Percentiles rank a stretch among this genome's conserved stretches.
phyloP scores from a whole-genome alignment of 2,329 filamentous ascomycete genomes.

The Xylariomycetidae sp. region DNA sequence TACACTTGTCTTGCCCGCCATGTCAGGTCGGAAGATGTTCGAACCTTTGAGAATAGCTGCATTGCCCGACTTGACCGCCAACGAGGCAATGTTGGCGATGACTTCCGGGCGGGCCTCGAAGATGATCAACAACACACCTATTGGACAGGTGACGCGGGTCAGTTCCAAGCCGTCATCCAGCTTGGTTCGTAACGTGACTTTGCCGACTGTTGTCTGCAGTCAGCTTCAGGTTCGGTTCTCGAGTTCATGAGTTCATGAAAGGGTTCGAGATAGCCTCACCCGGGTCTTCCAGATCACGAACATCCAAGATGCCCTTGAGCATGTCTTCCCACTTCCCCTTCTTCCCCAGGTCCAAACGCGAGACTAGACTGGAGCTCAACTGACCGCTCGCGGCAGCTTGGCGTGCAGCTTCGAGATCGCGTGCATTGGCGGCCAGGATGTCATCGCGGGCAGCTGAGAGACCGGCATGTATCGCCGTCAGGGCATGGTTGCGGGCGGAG shows the following conservation, averaged over 20 bases:
- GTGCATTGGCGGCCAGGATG: slow-evolving; percentile 81
- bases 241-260: slow-evolving; percentile 1
- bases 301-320: slow-evolving; percentile 89
- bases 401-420: slow-evolving; percentile 70
- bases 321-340: slow-evolving; percentile 96
- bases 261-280: slow-evolving; percentile 45
- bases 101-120: slow-evolving; percentile 97
- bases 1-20: neutral
- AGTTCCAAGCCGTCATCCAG: slow-evolving; percentile 82
- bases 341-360: slow-evolving; percentile 78
- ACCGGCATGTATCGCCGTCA: slow-evolving; percentile 77
- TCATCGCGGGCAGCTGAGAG: slow-evolving; percentile 62
- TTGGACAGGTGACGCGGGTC: slow-evolving; percentile 86
- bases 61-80: slow-evolving; percentile 96
- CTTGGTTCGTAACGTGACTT: slow-evolving; percentile 73
- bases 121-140: slow-evolving; percentile 96
- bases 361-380: slow-evolving; percentile 76
- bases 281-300: slow-evolving; percentile 77
- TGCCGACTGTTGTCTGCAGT: slow-evolving; percentile 59
- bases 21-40: neutral
- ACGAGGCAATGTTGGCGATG: slow-evolving; percentile 93
- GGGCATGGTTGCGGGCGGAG: slow-evolving; percentile 72
- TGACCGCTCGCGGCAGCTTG: slow-evolving; percentile 68
- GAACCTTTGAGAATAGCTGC: slow-evolving; percentile 87
- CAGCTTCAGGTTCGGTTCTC: too few relatives aligned